Evolutionary conservation across 306 rosid genomes (phyloP).

Genomic region (Rosa persica): DNA sequence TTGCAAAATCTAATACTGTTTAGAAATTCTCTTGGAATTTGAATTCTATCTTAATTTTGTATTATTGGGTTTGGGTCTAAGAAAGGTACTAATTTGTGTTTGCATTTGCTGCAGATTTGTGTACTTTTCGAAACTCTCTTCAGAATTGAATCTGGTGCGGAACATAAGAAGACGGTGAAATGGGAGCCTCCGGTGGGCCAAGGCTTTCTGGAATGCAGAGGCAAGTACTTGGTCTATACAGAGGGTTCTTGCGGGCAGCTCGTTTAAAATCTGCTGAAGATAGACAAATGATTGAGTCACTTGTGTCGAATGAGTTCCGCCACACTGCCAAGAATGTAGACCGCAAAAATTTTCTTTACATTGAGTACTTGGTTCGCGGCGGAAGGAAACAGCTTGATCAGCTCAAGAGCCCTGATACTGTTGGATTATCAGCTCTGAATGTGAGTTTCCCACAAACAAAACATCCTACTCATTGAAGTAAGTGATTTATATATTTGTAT

Average conservation of each 20-base stretch:
- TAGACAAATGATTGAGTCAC: slow-evolving; percentile 51
- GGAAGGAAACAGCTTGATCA: slow-evolving; percentile 84
- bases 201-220: slow-evolving; percentile 89
- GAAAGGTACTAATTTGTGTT: neutral
- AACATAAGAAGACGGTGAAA: slow-evolving; percentile 26
- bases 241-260: slow-evolving; percentile 76
- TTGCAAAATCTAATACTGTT: too few relatives aligned
- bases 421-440: slow-evolving; percentile 53
- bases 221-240: slow-evolving; percentile 75
- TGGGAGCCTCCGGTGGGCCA: slow-evolving; percentile 46
- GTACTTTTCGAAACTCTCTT: neutral
- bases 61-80: neutral
- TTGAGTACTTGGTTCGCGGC: slow-evolving; percentile 79
- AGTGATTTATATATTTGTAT: neutral
- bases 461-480: slow-evolving; percentile 24
- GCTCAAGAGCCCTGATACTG: slow-evolving; percentile 60
- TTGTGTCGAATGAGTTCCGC: slow-evolving; percentile 65
- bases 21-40: too few relatives aligned
- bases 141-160: neutral
- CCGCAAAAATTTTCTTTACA: slow-evolving; percentile 64
- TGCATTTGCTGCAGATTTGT: neutral
- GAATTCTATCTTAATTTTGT: too few relatives aligned
- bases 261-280: slow-evolving; percentile 64
- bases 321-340: slow-evolving; percentile 62
- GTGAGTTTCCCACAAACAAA: slow-evolving; percentile 19